These are phyloP conservation scores for Micromonas pusilla DNA, from an alignment of 139 green algal species.

Conservation along the genomic window DNA sequence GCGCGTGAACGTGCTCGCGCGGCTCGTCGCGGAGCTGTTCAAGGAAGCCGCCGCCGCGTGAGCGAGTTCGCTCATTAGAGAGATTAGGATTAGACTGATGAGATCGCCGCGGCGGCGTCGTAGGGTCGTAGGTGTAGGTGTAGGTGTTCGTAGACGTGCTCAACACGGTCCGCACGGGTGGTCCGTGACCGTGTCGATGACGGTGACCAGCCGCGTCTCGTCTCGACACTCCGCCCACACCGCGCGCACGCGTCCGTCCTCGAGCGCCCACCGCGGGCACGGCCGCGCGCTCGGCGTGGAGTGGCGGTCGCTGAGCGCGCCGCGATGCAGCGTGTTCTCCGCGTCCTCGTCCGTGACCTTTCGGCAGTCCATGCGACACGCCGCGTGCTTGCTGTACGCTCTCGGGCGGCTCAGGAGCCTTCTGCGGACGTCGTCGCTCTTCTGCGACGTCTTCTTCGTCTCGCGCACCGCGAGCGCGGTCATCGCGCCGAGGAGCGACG, in stretches of 20 bases:
- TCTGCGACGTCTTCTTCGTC: neutral
- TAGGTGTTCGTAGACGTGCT: no score
- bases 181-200: conserved; percentile 15
- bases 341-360: neutral
- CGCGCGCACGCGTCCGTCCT: conserved; percentile 7
- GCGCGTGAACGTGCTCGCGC: neutral
- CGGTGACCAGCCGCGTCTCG: neutral
- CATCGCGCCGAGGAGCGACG: neutral
- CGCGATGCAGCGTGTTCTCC: neutral
- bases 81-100: no score
- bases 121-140: no score
- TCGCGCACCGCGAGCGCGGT: neutral
- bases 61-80: no score
- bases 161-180: conserved; percentile 13
- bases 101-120: no score
- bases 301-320: neutral
- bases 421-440: neutral
- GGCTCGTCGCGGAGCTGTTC: neutral
- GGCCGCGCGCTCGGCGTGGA: neutral
- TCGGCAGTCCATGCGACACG: conserved; percentile 13
- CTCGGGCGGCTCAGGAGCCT: neutral
- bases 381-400: conserved; percentile 7
- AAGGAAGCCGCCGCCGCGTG: neutral
- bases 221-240: conserved; percentile 1
- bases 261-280: neutral